Conservation (phyloP, 2,329 filamentous ascomycete species). For the Aspergillus ibericus region DNA sequence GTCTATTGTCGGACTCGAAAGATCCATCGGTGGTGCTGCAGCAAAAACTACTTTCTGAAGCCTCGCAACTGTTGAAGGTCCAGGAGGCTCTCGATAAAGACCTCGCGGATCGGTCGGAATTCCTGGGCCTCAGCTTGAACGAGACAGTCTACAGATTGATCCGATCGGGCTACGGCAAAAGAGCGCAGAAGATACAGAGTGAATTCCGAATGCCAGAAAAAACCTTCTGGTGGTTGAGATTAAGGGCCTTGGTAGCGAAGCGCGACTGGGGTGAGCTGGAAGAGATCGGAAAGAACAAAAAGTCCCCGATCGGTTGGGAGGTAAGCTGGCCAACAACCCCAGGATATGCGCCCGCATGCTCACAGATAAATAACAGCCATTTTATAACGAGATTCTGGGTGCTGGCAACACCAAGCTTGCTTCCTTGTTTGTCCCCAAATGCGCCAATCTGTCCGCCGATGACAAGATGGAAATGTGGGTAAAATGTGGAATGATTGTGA, state of each 20-base stretch:
- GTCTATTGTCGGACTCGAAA: slow-evolving; percentile 79
- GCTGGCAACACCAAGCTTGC: slow-evolving; percentile 90
- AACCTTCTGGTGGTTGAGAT: slow-evolving; percentile 80
- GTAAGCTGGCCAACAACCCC: slow-evolving; percentile 50
- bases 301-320: slow-evolving; percentile 96
- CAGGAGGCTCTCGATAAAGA: slow-evolving; percentile 88
- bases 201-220: slow-evolving; percentile 95
- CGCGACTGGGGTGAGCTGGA: slow-evolving; percentile 92
- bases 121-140: slow-evolving; percentile 81
- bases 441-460: slow-evolving; percentile 65
- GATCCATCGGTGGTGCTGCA: slow-evolving; percentile 68
- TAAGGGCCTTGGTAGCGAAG: slow-evolving; percentile 84
- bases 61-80: slow-evolving; percentile 74
- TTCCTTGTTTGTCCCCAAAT: slow-evolving; percentile 82
- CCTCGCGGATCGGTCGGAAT: slow-evolving; percentile 61
- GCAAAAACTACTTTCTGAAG: slow-evolving; percentile 74
- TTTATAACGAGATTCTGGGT: slow-evolving; percentile 83
- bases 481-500: slow-evolving; percentile 85
- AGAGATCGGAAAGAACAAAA: slow-evolving; percentile 71
- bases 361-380: slow-evolving; percentile 61
- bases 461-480: slow-evolving; percentile 90
- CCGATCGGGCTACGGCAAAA: slow-evolving; percentile 74
- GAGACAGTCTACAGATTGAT: slow-evolving; percentile 90
- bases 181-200: slow-evolving; percentile 81
- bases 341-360: slow-evolving; percentile 28